phyloP scores from a whole-genome alignment of 495 filamentous ascomycete species.

The Terfezia boudieri region DNA sequence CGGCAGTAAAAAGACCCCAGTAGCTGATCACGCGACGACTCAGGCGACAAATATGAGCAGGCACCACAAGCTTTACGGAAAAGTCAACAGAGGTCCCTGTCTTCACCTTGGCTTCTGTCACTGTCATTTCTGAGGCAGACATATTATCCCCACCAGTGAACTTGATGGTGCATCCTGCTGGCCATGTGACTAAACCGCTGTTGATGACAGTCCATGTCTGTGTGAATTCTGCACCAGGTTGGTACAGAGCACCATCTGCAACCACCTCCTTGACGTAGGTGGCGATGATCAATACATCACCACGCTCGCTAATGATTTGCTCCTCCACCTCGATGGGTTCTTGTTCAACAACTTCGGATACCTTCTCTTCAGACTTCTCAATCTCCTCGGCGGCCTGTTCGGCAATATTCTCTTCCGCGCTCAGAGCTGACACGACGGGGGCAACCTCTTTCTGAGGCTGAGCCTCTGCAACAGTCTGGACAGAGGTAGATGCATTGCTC shows the following conservation, averaged over 20 bases:
- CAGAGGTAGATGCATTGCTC: slow-evolving; percentile 35
- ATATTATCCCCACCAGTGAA: slow-evolving; percentile 88
- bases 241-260: slow-evolving; percentile 48
- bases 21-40: slow-evolving; percentile 67
- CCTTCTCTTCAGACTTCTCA: slow-evolving; percentile 7
- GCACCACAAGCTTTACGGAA: slow-evolving; percentile 62
- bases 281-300: slow-evolving; percentile 31
- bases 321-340: background rate
- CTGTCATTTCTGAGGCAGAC: slow-evolving; percentile 67
- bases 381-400: slow-evolving; percentile 7
- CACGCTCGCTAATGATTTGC: background rate
- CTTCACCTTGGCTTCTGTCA: slow-evolving; percentile 40
- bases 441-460: slow-evolving; percentile 30
- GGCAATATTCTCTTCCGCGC: slow-evolving; percentile 11
- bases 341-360: slow-evolving; percentile 2
- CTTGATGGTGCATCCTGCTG: slow-evolving; percentile 69
- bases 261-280: slow-evolving; percentile 60
- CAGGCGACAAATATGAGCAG: slow-evolving; percentile 25
- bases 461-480: slow-evolving; percentile 49
- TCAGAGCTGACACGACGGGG: slow-evolving; percentile 3
- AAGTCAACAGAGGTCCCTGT: slow-evolving; percentile 58
- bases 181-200: slow-evolving; percentile 57
- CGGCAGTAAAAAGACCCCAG: slow-evolving; percentile 75
- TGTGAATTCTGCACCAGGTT: slow-evolving; percentile 47
- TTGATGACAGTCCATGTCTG: slow-evolving; percentile 89